phyloP scores from a whole-genome alignment of 78 protist genomes.

The Protostelium mycophagum region DNA sequence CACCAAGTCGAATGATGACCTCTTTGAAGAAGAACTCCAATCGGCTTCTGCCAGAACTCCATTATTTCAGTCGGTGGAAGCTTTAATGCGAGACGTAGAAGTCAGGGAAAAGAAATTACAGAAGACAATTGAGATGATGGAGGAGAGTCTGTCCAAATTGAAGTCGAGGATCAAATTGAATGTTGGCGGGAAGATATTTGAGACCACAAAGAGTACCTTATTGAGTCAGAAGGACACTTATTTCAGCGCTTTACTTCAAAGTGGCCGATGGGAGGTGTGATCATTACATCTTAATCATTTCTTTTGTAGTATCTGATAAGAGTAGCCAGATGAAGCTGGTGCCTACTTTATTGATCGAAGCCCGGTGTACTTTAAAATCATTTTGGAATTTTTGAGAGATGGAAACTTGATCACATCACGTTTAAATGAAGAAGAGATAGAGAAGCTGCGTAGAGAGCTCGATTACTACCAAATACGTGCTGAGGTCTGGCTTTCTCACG shows the following conservation, averaged over 20 bases:
- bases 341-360: slow-evolving; percentile 50
- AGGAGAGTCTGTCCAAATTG: background rate
- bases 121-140: background rate
- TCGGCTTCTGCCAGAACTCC: too few species aligned
- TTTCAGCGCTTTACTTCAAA: background rate
- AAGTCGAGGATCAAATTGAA: slow-evolving; percentile 32
- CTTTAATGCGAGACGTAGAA: too few species aligned
- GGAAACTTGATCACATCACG: slow-evolving; percentile 39
- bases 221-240: background rate
- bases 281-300: background rate
- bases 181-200: slow-evolving; percentile 56
- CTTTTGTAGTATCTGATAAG: background rate
- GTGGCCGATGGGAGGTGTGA: background rate
- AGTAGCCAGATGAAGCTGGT: slow-evolving; percentile 48
- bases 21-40: too few species aligned
- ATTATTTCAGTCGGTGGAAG: too few species aligned
- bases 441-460: slow-evolving; percentile 29
- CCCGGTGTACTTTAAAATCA: slow-evolving; percentile 33
- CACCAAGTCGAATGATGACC: too few species aligned
- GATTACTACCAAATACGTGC: slow-evolving; percentile 18
- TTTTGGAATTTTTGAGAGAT: slow-evolving; percentile 36
- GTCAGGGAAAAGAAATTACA: background rate
- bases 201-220: slow-evolving; percentile 19
- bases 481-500: too few species aligned
- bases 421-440: slow-evolving; percentile 6